Evolutionary conservation across 306 rosid species (phyloP).

Genomic region (Chamaecrista fasciculata): DNA sequence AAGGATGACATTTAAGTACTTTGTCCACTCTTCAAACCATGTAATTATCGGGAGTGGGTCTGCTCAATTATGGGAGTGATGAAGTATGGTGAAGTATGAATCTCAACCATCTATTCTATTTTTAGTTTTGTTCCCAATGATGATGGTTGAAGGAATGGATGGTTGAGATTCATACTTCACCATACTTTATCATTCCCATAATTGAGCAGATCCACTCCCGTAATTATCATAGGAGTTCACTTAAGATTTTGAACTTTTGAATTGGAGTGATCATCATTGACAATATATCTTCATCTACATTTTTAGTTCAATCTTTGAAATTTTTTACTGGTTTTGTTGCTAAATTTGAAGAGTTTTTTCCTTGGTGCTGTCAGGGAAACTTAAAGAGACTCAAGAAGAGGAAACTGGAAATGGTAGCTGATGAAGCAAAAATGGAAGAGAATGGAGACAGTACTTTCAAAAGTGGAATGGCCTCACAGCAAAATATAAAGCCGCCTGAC

Average conservation of each 20-base stretch:
- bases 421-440: constrained; percentile 29
- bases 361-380: constrained; percentile 47
- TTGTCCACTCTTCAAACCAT: too few species aligned
- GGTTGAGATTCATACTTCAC: too few species aligned
- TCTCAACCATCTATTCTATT: too few species aligned
- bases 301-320: not conserved
- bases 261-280: not conserved
- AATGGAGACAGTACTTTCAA: constrained; percentile 29
- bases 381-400: constrained; percentile 55
- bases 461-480: constrained; percentile 39
- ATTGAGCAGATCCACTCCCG: too few species aligned
- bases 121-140: too few species aligned
- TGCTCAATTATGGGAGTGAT: too few species aligned
- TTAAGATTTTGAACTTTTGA: not conserved
- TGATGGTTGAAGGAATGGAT: too few species aligned
- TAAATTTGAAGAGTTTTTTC: not conserved
- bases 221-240: not conserved
- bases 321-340: not conserved
- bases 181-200: too few species aligned
- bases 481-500: constrained; percentile 33
- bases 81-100: too few species aligned
- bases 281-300: not conserved
- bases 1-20: too few species aligned
- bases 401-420: constrained; percentile 33
- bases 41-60: too few species aligned